Conservation (phyloP, 2,329 filamentous ascomycete species). For the Achaetomium macrosporum region DNA sequence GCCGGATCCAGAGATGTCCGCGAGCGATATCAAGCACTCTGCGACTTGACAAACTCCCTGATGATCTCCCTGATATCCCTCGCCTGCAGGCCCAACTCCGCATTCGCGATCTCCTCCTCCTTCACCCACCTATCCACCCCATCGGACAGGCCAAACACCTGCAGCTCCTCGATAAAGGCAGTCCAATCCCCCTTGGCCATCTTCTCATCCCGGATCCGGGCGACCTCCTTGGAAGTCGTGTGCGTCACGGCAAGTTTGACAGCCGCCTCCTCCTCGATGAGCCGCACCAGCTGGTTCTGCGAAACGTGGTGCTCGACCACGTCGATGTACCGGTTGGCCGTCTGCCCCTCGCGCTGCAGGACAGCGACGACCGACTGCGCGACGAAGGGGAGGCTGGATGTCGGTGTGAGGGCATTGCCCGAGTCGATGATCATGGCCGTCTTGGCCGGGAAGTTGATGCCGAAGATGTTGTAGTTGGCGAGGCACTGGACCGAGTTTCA, state of each 20-base stretch:
- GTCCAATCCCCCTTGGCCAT: constrained; percentile 34
- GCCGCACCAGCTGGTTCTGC: constrained; percentile 48
- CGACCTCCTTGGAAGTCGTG: constrained; percentile 29
- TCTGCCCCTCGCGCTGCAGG: constrained; percentile 42
- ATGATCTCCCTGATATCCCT: not conserved
- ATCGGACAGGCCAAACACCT: constrained; percentile 28
- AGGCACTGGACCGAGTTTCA: constrained; percentile 15
- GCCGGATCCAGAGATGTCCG: too few species aligned
- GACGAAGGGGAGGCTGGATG: constrained; percentile 46
- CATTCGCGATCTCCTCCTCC: constrained; percentile 11
- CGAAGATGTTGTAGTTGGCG: constrained; percentile 41
- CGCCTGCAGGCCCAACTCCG: not conserved
- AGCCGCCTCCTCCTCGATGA: constrained; percentile 46
- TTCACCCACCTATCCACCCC: constrained; percentile 30
- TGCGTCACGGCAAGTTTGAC: constrained; percentile 44
- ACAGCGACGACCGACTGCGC: constrained; percentile 45
- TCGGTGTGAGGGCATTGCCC: constrained; percentile 44
- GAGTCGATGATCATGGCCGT: constrained; percentile 49
- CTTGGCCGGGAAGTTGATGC: constrained; percentile 42
- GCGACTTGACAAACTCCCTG: not conserved
- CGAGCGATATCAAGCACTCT: not conserved
- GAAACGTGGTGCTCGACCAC: constrained; percentile 49
- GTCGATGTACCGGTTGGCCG: constrained; percentile 50
- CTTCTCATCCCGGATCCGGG: constrained; percentile 34
- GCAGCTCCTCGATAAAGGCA: constrained; percentile 24